Conservation (phyloP, 2,329 filamentous ascomycete genomes). For the Trichoderma pleuroti region DNA sequence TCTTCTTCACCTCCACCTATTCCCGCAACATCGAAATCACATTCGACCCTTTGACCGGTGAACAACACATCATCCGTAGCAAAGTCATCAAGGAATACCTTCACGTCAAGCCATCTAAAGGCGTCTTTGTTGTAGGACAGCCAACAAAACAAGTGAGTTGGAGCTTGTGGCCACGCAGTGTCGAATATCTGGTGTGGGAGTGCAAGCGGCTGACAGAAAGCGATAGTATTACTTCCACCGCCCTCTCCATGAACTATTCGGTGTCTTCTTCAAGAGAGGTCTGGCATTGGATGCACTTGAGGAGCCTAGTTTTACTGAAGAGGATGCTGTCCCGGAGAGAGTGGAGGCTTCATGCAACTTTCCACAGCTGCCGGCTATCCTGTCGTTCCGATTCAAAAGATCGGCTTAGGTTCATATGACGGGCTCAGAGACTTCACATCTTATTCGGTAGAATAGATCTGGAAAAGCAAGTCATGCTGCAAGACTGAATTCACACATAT, state of each 20-base stretch:
- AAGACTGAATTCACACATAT: neutral
- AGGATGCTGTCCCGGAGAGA: slow-evolving; percentile 29
- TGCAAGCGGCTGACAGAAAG: neutral
- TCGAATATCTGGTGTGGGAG: neutral
- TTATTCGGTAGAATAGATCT: neutral
- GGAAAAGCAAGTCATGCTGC: neutral
- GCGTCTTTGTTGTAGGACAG: slow-evolving; percentile 36
- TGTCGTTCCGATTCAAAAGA: slow-evolving; percentile 23
- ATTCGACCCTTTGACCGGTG: slow-evolving; percentile 35
- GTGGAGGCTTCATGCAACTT: slow-evolving; percentile 39
- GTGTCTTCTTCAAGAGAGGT: slow-evolving; percentile 40
- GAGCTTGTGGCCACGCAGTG: neutral
- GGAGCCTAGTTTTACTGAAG: slow-evolving; percentile 43
- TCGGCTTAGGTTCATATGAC: neutral
- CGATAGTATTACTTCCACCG: slow-evolving; percentile 42
- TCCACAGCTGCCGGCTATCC: slow-evolving; percentile 35
- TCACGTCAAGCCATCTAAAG: slow-evolving; percentile 37
- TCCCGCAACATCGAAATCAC: slow-evolving; percentile 38
- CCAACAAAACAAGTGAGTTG: slow-evolving; percentile 32
- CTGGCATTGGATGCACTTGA: slow-evolving; percentile 45
- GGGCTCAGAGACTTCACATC: neutral
- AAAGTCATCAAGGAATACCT: slow-evolving; percentile 42
- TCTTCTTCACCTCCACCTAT: slow-evolving; percentile 46
- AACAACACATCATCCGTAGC: slow-evolving; percentile 33
- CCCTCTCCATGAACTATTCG: slow-evolving; percentile 43